Evolutionary conservation across 352 stramenopile species (phyloP).

Genomic region (Globisporangium abappressorium): DNA sequence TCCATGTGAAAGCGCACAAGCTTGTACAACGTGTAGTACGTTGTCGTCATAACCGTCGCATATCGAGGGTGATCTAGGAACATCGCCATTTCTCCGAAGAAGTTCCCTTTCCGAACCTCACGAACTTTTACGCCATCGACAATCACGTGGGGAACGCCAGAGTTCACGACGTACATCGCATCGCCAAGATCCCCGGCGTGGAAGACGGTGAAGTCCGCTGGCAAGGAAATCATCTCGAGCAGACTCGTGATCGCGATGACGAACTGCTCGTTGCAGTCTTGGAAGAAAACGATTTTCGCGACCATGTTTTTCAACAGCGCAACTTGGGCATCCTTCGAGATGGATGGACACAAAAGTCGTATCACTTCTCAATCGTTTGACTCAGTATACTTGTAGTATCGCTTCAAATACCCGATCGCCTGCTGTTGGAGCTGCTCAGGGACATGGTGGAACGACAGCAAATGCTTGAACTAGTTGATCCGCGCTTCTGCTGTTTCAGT

Average conservation of each 20-base stretch:
- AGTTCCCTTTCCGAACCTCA: constrained; percentile 54
- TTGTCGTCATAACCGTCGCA: constrained; percentile 49
- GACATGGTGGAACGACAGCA: constrained; percentile 64
- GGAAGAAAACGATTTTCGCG: constrained; percentile 52
- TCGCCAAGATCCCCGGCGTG: constrained; percentile 45
- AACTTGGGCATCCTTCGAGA: constrained; percentile 63
- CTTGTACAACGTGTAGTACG: constrained; percentile 66
- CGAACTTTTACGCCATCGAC: constrained; percentile 57
- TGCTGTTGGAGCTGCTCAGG: constrained; percentile 46
- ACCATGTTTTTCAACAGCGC: constrained; percentile 60
- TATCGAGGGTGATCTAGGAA: constrained; percentile 53
- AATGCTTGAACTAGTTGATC: constrained; percentile 71
- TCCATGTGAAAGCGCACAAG: constrained; percentile 53
- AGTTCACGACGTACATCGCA: constrained; percentile 72
- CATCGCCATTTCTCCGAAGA: constrained; percentile 65
- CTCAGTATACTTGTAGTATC: constrained; percentile 60
- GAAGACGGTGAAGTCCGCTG: constrained; percentile 50
- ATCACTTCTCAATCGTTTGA: constrained; percentile 66
- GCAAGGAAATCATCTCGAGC: constrained; percentile 61
- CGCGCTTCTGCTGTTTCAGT: constrained; percentile 47
- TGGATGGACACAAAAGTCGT: constrained; percentile 56
- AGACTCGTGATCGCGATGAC: constrained; percentile 61
- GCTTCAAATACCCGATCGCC: constrained; percentile 53
- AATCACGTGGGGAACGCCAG: constrained; percentile 57
- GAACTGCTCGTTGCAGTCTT: constrained; percentile 58